Evolutionary conservation across 805 yeast species (phyloP), one percentile per base, ranked within the genome.

Genomic region (Kluyveromyces aestuarii): DNA sequence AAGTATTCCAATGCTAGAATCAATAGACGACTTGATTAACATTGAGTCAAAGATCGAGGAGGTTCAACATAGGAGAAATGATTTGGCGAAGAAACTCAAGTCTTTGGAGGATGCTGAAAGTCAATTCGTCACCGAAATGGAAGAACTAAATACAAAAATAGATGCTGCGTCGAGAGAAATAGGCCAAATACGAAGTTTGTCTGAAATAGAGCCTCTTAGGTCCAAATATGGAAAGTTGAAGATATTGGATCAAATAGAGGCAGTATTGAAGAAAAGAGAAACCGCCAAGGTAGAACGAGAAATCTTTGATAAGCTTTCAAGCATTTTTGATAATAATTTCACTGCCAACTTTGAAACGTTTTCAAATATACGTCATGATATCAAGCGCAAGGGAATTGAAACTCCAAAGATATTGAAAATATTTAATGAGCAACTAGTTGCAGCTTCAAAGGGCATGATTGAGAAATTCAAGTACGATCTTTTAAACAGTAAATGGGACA

Each of bases 401-500:
- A 27, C 42, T 25, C 25, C 17, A 14, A 37, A 27, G 13, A 16
- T 38, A 11, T 5, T 6, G 10, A 21, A 25, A 17, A 27, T 16
- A 16, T 38, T 45, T 16, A 30, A 45, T n/a, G 40, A 16, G 3
- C n/a, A 35, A 18, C 37, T 30, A 10, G 39, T 21, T 5, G 8
- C 38, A 9, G 21, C 36, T 10, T 60, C 60, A 2, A 33, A 48
- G 14, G 43, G 38, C 4, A 27, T 55, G 10, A 41, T 48, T 2
- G 47, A 56, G 5, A 45, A 46, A 8, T 53, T 58, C 36, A 55
- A 58, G 27, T 41, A 51, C 37, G n/a, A 17, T 6, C 49, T 63
- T 25, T 40, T 63, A 17, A 54, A 60, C 19, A 52, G 58, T 13
- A 57, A 55, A 48, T 66, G 70, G 70, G 70, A 66, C 52, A 55